phyloP scores from a whole-genome alignment of 495 filamentous ascomycete species.

The Podospora pseudocomata region DNA sequence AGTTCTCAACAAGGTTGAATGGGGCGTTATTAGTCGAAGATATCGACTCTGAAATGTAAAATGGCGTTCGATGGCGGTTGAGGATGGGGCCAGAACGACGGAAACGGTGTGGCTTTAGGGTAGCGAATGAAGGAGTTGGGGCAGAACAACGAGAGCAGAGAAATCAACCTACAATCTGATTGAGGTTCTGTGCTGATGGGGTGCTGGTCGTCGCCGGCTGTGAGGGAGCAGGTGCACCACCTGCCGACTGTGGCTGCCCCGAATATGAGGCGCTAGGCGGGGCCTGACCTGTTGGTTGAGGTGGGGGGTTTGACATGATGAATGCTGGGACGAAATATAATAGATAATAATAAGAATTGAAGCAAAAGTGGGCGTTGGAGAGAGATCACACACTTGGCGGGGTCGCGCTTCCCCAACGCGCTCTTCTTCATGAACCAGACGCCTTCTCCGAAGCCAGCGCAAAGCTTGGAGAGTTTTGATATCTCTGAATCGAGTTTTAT shows the following conservation, averaged over 20 bases:
- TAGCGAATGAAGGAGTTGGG: not conserved
- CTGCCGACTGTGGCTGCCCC: slow-evolving; percentile 29
- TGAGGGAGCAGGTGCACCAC: slow-evolving; percentile 34
- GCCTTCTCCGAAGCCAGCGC: not conserved
- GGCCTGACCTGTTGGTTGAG: slow-evolving; percentile 17
- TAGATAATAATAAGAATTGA: not conserved
- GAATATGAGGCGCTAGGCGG: slow-evolving; percentile 19
- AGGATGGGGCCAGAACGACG: not conserved
- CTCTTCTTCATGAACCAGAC: not conserved
- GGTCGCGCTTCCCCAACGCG: not conserved
- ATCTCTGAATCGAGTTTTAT: not conserved
- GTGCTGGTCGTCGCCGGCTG: not conserved
- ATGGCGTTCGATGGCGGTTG: not conserved
- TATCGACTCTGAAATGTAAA: not conserved
- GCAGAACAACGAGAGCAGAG: slow-evolving; percentile 1
- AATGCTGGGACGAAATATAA: not conserved
- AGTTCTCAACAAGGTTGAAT: too few species aligned
- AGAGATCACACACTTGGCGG: not conserved
- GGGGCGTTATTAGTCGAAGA: too few species aligned
- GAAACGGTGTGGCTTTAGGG: not conserved
- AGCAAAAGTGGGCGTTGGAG: not conserved
- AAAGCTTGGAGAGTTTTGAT: not conserved
- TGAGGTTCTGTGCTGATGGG: slow-evolving; percentile 81
- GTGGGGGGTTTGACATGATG: slow-evolving; percentile 25
- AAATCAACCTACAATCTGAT: slow-evolving; percentile 70